Percentiles rank a stretch among this genome's conserved stretches.
These are phyloP conservation scores for Senecio squalidus DNA, from an alignment of 140 eudicot species.

Conservation along the genomic window DNA sequence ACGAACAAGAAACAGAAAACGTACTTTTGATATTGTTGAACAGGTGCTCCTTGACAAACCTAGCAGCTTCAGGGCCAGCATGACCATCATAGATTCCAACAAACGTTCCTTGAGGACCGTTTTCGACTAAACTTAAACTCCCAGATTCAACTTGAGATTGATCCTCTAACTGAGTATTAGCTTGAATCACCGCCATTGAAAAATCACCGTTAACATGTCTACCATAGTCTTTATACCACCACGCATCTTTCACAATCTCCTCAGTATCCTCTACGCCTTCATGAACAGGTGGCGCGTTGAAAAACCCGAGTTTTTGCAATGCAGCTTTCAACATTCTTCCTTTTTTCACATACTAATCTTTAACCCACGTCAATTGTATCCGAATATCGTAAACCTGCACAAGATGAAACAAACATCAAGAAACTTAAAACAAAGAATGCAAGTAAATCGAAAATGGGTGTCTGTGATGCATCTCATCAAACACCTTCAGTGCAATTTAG, in stretches of 20 bases:
- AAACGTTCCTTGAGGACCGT: conserved; percentile 68
- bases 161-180: conserved; percentile 65
- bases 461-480: neutral
- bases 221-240: conserved; percentile 68
- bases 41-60: conserved; percentile 45
- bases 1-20: conserved; percentile 14
- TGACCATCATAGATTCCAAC: conserved; percentile 86
- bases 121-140: conserved; percentile 36
- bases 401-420: neutral
- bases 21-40: conserved; percentile 58
- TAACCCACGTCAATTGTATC: no score
- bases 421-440: conserved; percentile 1
- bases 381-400: no score
- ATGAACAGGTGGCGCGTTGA: conserved; percentile 62
- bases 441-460: neutral
- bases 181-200: conserved; percentile 75
- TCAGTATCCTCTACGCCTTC: conserved; percentile 38
- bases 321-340: conserved; percentile 47
- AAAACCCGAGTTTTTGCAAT: conserved; percentile 43
- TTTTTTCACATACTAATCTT: conserved; percentile 30
- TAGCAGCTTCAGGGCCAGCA: conserved; percentile 73
- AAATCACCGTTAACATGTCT: conserved; percentile 63
- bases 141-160: conserved; percentile 78
- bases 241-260: conserved; percentile 42
- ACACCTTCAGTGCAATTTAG: neutral